A percentile compares a stretch with the other conserved stretches of the same genome.
Conservation (phyloP, 1,139 yeast genomes). For the Wickerhamomyces sp. region DNA sequence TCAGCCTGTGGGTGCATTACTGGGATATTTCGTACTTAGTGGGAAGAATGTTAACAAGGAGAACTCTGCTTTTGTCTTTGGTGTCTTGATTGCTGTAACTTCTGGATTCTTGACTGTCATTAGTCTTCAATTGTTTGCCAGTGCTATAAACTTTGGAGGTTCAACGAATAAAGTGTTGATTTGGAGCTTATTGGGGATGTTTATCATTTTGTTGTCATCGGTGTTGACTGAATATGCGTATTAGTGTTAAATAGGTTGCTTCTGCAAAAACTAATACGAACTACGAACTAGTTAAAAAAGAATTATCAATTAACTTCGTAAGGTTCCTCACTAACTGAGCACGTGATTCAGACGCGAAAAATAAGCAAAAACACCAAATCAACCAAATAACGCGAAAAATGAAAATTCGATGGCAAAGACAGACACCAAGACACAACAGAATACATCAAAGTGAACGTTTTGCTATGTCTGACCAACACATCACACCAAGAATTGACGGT, state of each 20-base stretch:
- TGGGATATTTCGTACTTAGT: slow-evolving; percentile 59
- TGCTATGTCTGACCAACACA: slow-evolving; percentile 3
- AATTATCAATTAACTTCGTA: no score
- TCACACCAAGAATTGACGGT: slow-evolving; percentile 32
- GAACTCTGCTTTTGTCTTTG: slow-evolving; percentile 46
- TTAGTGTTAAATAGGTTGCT: not conserved
- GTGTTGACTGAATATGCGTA: not conserved
- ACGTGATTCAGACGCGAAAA: not conserved
- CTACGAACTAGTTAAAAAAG: no score
- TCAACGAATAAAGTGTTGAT: slow-evolving; percentile 43
- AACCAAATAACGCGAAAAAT: not conserved
- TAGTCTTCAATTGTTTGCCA: slow-evolving; percentile 80
- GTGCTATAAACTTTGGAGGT: slow-evolving; percentile 70
- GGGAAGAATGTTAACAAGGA: slow-evolving; percentile 31
- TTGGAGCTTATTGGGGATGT: slow-evolving; percentile 49
- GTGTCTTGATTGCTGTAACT: slow-evolving; percentile 64
- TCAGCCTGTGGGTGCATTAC: slow-evolving; percentile 83
- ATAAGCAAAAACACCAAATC: not conserved
- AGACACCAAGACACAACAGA: no score
- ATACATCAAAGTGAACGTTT: no score
- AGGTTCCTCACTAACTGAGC: no score
- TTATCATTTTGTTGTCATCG: slow-evolving; percentile 23
- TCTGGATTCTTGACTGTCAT: slow-evolving; percentile 81
- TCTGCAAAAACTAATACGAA: no score
- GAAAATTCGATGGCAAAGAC: not conserved